Base-by-base conservation (phyloP, 495 filamentous ascomycete species). In the Terfezia claveryi region DNA sequence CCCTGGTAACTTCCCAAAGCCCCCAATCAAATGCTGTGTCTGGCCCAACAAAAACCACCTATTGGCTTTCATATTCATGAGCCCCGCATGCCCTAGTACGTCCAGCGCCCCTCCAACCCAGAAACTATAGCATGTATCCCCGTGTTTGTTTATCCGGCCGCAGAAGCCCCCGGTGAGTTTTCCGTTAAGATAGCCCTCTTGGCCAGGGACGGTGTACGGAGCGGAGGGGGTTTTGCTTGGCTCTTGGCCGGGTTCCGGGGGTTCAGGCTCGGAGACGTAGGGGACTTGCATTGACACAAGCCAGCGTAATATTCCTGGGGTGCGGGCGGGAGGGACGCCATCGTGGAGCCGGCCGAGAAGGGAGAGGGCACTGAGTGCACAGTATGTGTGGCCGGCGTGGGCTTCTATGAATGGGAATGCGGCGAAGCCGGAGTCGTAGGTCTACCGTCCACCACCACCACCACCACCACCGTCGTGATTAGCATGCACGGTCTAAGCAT, bases 71-170 rank as follows among this genome's bases (percentile, higher is more conserved):
- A 68, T 67, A 52, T 83, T 73, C 38, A 89, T 68, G 23, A 94
- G 67, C 10, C 72, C 59, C 11, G 75, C 65, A 53, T 77, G 71
- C 23, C 78, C 74, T 14, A 96, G 73, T 71, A 85, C 77, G 52
- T 68, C 69, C 8, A 96, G 67, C 7, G 85, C 77, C 10, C 76
- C 87, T 32, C 73, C 73, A 2, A 82, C 83, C 91, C 91, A 98
- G 72, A 87, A 98, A 7, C 76, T 79, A 67, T 98, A 96, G 68
- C 91, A 98, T 1, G 89, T 96, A 68, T 98, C 91, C 17, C 81
- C 80, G 11, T 77, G 66, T 64, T 98, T 98, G 69, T 94, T 94
- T 57, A 74, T 76, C 37, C 91, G 78, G 49, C 91, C 91, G 61
- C 89, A 93, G 64, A 92, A 85, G 23, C 85, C 89, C 8, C 72